These are phyloP conservation scores for Russula abietina DNA, from an alignment of 768 basidiomycete genomes.

Conservation along the genomic window DNA sequence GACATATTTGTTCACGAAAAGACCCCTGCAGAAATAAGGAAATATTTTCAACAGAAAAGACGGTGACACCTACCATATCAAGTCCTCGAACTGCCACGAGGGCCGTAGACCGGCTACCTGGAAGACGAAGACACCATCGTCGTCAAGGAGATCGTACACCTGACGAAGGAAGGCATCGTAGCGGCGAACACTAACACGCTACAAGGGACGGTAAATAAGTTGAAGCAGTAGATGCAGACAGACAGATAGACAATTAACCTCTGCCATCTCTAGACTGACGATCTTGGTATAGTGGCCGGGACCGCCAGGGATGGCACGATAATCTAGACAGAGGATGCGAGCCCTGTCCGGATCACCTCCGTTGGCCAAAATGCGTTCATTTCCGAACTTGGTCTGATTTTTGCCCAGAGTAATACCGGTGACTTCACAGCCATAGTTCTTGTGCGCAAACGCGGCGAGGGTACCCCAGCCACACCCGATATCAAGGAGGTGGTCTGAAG, in stretches of 20 bases:
- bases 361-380: slow-evolving; percentile 76
- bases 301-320: slow-evolving; percentile 79
- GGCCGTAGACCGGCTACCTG: slow-evolving; percentile 98
- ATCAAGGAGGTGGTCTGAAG: slow-evolving; percentile 79
- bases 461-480: slow-evolving; percentile 98
- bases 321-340: slow-evolving; percentile 89
- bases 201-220: slow-evolving; percentile 6
- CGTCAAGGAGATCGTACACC: slow-evolving; percentile 88
- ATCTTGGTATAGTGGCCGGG: slow-evolving; percentile 85
- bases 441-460: slow-evolving; percentile 87
- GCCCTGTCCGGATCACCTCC: slow-evolving; percentile 56
- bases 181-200: slow-evolving; percentile 93
- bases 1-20: slow-evolving; percentile 97
- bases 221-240: background rate
- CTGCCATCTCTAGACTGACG: slow-evolving; percentile 96
- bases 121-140: slow-evolving; percentile 90
- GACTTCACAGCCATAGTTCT: slow-evolving; percentile 94
- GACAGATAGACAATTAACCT: slow-evolving; percentile 58
- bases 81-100: slow-evolving; percentile 97
- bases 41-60: background rate
- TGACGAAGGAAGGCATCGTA: slow-evolving; percentile 86
- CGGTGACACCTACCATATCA: slow-evolving; percentile 63
- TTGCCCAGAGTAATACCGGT: slow-evolving; percentile 91
- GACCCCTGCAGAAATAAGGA: slow-evolving; percentile 50
- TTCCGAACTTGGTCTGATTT: slow-evolving; percentile 92